Base-by-base conservation (phyloP, 768 basidiomycete species). In the Ramaria sp. region DNA sequence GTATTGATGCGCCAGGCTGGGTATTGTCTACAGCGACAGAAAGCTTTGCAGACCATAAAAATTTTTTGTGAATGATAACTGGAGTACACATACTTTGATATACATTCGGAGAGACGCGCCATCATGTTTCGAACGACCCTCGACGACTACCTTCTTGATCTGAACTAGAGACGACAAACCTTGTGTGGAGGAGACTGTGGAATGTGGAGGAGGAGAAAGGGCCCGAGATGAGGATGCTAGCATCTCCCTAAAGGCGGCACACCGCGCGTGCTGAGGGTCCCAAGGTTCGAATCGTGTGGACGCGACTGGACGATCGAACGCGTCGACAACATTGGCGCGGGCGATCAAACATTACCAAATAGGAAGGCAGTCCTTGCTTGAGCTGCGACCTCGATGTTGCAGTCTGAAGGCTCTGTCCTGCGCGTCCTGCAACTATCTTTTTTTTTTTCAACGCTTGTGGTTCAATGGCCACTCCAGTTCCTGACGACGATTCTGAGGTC, bases 101-200 rank as follows among this genome's bases (percentile, higher is more conserved):
- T 86, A 90, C 76, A 89, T 82, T 62, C 76, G 82, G 51, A 90
- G 78, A 17, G 78, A 71, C 37, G 79, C 85, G 39, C 81, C 83
- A 63, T 87, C 84, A 39, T 37, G 22, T 49, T 50, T 57, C 13
- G 55, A 57, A 24, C 45, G 45, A 22, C 55, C 55, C 37, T 57
- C 55, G 12, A 49, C 24, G 10, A 57, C 55, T 11, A 57, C 45
- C 47, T 57, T 57, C 48, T 57, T 57, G 31, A 57, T 39, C 20
- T 47, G 45, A 11, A 57, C 31, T 19, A 46, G 33, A n/a, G 46
- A 49, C 13, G 54, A 24, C 11, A 7, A 22, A 15, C 7, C 24
- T 15, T 34, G 48, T 27, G 15, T 4, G 7, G 55, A 57, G 15
- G 55, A 47, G n/a, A 50, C 55, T 3, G 37, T 39, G 17, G 55